These are phyloP conservation scores for Dothideomycetidae sp. DNA, from an alignment of 2,329 filamentous ascomycete genomes.

Conservation along the genomic window DNA sequence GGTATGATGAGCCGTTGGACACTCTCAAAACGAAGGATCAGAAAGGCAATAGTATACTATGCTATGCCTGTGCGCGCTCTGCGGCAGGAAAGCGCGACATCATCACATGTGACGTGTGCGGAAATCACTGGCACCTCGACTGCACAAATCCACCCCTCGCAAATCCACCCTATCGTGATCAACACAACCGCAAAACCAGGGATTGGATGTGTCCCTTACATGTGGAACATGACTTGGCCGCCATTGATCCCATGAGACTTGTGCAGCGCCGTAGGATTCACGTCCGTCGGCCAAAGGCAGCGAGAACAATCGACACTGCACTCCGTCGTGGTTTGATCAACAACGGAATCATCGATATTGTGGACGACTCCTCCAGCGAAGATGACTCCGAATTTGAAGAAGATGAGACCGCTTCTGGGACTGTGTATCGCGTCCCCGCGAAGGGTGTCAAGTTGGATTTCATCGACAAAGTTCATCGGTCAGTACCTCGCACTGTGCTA, in stretches of 20 bases:
- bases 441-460: slow-evolving; percentile 41
- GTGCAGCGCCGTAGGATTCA: slow-evolving; percentile 23
- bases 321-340: slow-evolving; percentile 47
- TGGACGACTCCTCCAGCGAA: slow-evolving; percentile 28
- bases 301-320: slow-evolving; percentile 32
- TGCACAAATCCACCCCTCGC: slow-evolving; percentile 76
- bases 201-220: slow-evolving; percentile 87
- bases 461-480: slow-evolving; percentile 46
- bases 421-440: slow-evolving; percentile 31
- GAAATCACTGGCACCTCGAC: slow-evolving; percentile 78
- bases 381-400: slow-evolving; percentile 33
- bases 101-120: slow-evolving; percentile 73
- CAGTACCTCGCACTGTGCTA: slow-evolving; percentile 11
- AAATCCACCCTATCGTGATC: slow-evolving; percentile 50
- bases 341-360: slow-evolving; percentile 34
- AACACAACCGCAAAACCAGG: slow-evolving; percentile 41
- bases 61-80: slow-evolving; percentile 57
- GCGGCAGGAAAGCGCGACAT: slow-evolving; percentile 54
- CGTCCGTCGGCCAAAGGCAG: slow-evolving; percentile 37
- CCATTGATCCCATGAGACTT: slow-evolving; percentile 31
- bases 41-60: slow-evolving; percentile 64
- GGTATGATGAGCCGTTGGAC: slow-evolving; percentile 33
- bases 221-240: slow-evolving; percentile 56
- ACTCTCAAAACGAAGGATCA: slow-evolving; percentile 37
- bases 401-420: slow-evolving; percentile 24